Conservation (phyloP, 805 yeast species). For the Diddensiella santjacobensis region DNA sequence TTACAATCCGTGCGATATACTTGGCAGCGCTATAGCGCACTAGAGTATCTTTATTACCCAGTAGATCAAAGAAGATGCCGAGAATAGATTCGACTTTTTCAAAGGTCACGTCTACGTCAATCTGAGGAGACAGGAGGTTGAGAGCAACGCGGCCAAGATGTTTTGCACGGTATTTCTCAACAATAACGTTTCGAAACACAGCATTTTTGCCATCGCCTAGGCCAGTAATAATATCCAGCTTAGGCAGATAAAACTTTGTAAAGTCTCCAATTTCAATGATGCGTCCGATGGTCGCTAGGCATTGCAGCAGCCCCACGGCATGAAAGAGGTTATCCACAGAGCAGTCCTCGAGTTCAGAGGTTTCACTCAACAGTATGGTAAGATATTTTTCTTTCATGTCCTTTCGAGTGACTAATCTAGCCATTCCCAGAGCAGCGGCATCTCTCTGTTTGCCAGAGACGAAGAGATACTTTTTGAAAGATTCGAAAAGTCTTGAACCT, state of each 20-base stretch:
- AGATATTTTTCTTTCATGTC: slow-evolving; percentile 36
- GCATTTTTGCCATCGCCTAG: slow-evolving; percentile 2
- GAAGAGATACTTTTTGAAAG: slow-evolving; percentile 36
- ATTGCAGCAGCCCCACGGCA: slow-evolving; percentile 41
- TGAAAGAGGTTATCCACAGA: slow-evolving; percentile 8
- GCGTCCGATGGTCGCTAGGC: slow-evolving; percentile 35
- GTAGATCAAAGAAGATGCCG: slow-evolving; percentile 42
- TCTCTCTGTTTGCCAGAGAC: slow-evolving; percentile 57
- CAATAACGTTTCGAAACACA: slow-evolving; percentile 1
- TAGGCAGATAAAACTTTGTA: neutral
- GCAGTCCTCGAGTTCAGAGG: neutral
- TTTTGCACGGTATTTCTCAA: slow-evolving; percentile 29
- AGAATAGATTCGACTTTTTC: slow-evolving; percentile 47
- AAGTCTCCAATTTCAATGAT: neutral
- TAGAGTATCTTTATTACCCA: slow-evolving; percentile 48
- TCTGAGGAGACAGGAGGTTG: slow-evolving; percentile 15
- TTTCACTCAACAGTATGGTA: slow-evolving; percentile 28
- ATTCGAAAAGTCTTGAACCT: slow-evolving; percentile 35
- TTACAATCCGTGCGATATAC: slow-evolving; percentile 50
- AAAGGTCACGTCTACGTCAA: slow-evolving; percentile 30
- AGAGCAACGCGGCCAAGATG: slow-evolving; percentile 41
- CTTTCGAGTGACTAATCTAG: slow-evolving; percentile 50
- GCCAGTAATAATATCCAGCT: neutral
- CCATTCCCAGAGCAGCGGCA: slow-evolving; percentile 48
- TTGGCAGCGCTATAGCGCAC: slow-evolving; percentile 67